Evolutionary conservation across 495 filamentous ascomycete species (phyloP), one percentile per base, ranked within the genome.

Genomic region (Aspergillus carlsbadensis): DNA sequence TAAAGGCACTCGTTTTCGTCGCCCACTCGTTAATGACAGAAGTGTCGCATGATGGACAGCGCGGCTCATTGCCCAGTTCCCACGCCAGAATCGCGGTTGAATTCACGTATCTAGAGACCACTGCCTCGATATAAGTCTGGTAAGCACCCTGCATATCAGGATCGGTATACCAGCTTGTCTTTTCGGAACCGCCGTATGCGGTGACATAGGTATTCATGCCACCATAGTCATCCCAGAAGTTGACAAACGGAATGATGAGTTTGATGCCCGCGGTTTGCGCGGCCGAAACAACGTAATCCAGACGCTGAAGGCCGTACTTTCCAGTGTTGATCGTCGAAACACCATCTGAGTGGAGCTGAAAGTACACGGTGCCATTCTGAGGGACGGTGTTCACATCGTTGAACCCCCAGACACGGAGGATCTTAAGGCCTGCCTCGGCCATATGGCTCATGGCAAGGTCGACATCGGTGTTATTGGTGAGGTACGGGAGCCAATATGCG

Each of bases 31-130:
- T 83, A 48, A 89, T 77, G n/a, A 84, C 74, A 8, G 75, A 74
- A 0, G 82, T 75, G 17, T 62, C 68, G 64, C 86, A 89, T 20
- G 75, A 82, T 13, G 78, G 76, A 73, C 86, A 89, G 54, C 85
- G 77, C 10, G 84, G 81, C 70, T 89, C 87, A 64, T 90, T 90
- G 14, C 74, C 79, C 8, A 89, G 72, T 60, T 89, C 85, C 87
- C 87, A 90, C 0, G 84, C 81, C 61, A 90, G 84, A 54, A 89
- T 74, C 2, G 86, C 81, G 0, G 75, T 52, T 2, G 78, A 82
- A 39, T 65, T 71, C 17, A 60, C 68, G 65, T 88, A 89, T 7
- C 85, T 79, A 21, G 65, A 68, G 0, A 91, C 75, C 8, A 89
- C 77, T 11, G 84, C 73, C 36, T 78, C 64, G 64, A 89, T 79